These are phyloP conservation scores for Aspergillus candidus DNA, from an alignment of 2,329 filamentous ascomycete genomes.

Conservation along the genomic window DNA sequence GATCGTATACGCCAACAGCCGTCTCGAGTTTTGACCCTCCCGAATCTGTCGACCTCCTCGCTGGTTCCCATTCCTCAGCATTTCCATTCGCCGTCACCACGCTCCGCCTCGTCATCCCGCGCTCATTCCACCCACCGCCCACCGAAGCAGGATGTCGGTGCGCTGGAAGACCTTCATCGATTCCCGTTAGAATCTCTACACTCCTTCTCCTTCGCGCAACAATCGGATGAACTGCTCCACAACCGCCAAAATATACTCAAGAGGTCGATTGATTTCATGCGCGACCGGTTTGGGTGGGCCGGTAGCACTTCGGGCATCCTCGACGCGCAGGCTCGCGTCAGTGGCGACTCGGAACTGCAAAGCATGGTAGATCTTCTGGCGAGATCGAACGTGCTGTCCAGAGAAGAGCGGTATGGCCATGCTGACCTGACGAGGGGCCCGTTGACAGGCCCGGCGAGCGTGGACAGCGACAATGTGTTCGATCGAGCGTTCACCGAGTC, in stretches of 20 bases:
- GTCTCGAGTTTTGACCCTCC: constrained; percentile 58
- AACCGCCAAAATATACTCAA: constrained; percentile 90
- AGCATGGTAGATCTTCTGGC: constrained; percentile 84
- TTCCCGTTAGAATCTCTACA: constrained; percentile 95
- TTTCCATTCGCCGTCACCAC: constrained; percentile 65
- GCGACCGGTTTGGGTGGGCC: constrained; percentile 79
- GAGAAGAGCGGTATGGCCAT: constrained; percentile 45
- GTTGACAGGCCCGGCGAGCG: constrained; percentile 70
- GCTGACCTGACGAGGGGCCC: constrained; percentile 53
- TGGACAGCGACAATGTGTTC: constrained; percentile 73
- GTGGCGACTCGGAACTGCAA: constrained; percentile 79
- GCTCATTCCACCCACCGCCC: constrained; percentile 50
- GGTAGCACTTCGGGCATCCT: constrained; percentile 68
- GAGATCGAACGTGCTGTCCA: constrained; percentile 70
- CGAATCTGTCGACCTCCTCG: constrained; percentile 57
- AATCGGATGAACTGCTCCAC: constrained; percentile 86
- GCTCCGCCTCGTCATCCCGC: constrained; percentile 54
- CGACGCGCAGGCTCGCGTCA: constrained; percentile 74
- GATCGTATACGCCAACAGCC: constrained; percentile 87
- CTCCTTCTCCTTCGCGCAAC: constrained; percentile 95
- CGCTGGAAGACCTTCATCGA: constrained; percentile 75
- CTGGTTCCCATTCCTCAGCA: constrained; percentile 55
- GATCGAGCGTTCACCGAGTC: constrained; percentile 66
- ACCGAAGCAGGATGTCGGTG: constrained; percentile 64
- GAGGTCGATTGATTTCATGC: constrained; percentile 93